phyloP scores from a whole-genome alignment of 352 stramenopile genomes.

The Pythium brachiatum region DNA sequence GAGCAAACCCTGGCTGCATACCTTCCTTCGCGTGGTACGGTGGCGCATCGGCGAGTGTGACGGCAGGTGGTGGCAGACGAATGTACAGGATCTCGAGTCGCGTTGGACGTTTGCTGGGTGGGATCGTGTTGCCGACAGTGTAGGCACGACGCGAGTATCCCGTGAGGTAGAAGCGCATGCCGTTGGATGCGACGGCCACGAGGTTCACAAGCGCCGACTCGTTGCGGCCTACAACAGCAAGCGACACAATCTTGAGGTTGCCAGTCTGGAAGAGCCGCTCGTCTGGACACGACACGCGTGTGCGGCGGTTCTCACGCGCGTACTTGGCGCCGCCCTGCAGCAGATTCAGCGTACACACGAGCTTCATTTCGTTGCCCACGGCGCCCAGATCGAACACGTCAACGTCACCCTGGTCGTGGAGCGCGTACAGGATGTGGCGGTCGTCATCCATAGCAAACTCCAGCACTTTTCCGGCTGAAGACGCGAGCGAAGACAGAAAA shows the following conservation, averaged over 20 bases:
- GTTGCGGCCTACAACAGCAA: slow-evolving; percentile 57
- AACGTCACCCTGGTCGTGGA: slow-evolving; percentile 81
- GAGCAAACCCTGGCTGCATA: slow-evolving; percentile 78
- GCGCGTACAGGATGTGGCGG: slow-evolving; percentile 89
- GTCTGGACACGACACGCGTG: slow-evolving; percentile 78
- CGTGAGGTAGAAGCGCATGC: slow-evolving; percentile 94
- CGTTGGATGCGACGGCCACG: slow-evolving; percentile 90
- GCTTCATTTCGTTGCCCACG: slow-evolving; percentile 50
- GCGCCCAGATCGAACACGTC: slow-evolving; percentile 71
- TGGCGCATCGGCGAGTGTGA: slow-evolving; percentile 65
- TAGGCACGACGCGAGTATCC: slow-evolving; percentile 72
- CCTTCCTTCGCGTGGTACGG: slow-evolving; percentile 86
- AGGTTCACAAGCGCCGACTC: slow-evolving; percentile 88
- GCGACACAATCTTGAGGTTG: slow-evolving; percentile 66
- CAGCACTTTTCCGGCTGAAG: slow-evolving; percentile 78
- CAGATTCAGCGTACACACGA: slow-evolving; percentile 69
- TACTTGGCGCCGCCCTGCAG: slow-evolving; percentile 74
- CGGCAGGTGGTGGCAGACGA: slow-evolving; percentile 68
- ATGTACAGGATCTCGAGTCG: slow-evolving; percentile 80
- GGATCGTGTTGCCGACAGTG: slow-evolving; percentile 37
- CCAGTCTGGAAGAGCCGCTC: slow-evolving; percentile 72
- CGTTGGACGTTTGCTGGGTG: slow-evolving; percentile 52
- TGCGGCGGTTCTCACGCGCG: slow-evolving; percentile 77
- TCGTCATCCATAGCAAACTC: slow-evolving; percentile 88
- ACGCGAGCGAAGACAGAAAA: slow-evolving; percentile 75